phyloP scores from a whole-genome alignment of 2,329 filamentous ascomycete genomes.

The Penicillium sp. region DNA sequence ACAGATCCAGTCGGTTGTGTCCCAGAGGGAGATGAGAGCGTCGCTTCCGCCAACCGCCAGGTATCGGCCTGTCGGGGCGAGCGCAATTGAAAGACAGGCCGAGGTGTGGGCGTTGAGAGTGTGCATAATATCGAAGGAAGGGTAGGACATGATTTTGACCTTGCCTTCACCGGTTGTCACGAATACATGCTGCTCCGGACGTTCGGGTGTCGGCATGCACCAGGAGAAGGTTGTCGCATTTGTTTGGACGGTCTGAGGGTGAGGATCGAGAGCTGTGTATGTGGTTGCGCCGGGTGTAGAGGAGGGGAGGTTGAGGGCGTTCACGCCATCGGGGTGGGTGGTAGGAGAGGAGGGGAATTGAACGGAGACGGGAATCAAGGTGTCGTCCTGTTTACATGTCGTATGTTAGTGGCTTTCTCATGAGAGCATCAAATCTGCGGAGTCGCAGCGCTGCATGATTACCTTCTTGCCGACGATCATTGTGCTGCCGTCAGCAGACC shows the following conservation, averaged over 20 bases:
- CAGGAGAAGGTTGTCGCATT: constrained; percentile 44
- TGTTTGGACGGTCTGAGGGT: constrained; percentile 41
- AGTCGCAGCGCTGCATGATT: constrained; percentile 3
- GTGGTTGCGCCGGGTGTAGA: constrained; percentile 19
- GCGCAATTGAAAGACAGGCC: constrained; percentile 40
- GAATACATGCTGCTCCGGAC: constrained; percentile 37
- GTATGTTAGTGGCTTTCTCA: neutral
- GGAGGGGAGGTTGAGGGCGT: constrained; percentile 4
- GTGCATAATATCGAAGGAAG: constrained; percentile 38
- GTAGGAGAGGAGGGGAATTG: constrained; percentile 33
- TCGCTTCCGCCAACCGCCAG: constrained; percentile 43
- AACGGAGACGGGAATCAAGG: constrained; percentile 40
- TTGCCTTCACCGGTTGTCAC: constrained; percentile 44
- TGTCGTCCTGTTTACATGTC: constrained; percentile 35
- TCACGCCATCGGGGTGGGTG: constrained; percentile 17
- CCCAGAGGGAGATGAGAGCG: constrained; percentile 44
- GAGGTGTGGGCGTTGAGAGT: constrained; percentile 44
- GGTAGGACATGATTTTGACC: constrained; percentile 42
- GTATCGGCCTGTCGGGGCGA: constrained; percentile 42
- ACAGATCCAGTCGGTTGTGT: constrained; percentile 46
- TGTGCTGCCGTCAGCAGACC: constrained; percentile 42
- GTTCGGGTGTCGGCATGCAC: constrained; percentile 29
- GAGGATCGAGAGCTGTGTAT: constrained; percentile 35
- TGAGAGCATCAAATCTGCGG: neutral
- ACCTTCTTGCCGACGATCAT: constrained; percentile 44